These are phyloP conservation scores for Phytophthora foliorum DNA, from an alignment of 352 stramenopile species.

Conservation along the genomic window DNA sequence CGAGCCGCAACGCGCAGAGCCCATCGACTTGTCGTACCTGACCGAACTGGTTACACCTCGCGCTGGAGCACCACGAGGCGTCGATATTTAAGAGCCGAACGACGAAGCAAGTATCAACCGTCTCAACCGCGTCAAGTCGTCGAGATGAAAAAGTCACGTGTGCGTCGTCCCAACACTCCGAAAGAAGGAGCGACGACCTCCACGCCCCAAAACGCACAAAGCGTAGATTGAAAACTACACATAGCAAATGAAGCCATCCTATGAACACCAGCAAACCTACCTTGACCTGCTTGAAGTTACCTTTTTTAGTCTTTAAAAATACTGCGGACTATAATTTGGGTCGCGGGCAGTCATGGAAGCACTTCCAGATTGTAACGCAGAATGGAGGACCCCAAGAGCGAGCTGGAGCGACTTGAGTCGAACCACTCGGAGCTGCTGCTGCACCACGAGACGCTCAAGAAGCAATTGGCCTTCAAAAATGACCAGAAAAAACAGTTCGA, in stretches of 20 bases:
- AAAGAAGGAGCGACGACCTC: slow-evolving; percentile 27
- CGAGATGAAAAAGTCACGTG: neutral
- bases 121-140: slow-evolving; percentile 28
- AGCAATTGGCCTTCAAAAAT: slow-evolving; percentile 52
- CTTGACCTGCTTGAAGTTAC: slow-evolving; percentile 10
- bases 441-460: slow-evolving; percentile 63
- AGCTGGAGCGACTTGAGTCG: slow-evolving; percentile 63
- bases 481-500: slow-evolving; percentile 58
- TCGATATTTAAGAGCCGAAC: slow-evolving; percentile 43
- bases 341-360: neutral
- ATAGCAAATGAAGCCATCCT: slow-evolving; percentile 24
- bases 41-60: slow-evolving; percentile 50
- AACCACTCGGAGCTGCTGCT: slow-evolving; percentile 71
- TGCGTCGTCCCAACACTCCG: slow-evolving; percentile 14
- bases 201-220: slow-evolving; percentile 13
- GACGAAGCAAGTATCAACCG: slow-evolving; percentile 15
- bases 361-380: slow-evolving; percentile 6
- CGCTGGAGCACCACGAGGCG: slow-evolving; percentile 25
- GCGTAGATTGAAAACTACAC: slow-evolving; percentile 22
- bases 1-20: slow-evolving; percentile 34
- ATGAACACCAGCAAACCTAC: neutral
- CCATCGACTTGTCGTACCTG: slow-evolving; percentile 63
- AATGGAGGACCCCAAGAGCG: slow-evolving; percentile 30
- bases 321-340: neutral
- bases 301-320: slow-evolving; percentile 1